phyloP scores from a whole-genome alignment of 805 yeast genomes.

The Soucietia sequanensis region DNA sequence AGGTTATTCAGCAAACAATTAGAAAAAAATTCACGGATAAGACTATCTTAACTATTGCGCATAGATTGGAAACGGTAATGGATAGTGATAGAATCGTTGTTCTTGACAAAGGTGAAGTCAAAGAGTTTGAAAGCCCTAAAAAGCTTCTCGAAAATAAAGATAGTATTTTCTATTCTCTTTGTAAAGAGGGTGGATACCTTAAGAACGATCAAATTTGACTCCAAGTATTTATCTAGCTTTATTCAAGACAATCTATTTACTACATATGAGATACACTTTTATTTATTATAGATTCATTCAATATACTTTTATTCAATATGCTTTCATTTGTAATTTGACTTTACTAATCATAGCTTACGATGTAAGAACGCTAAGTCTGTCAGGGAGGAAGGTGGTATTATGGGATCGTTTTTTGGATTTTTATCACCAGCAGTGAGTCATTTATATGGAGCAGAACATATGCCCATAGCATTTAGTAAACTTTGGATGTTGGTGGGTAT shows the following conservation, averaged over 20 bases:
- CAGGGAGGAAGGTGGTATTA: slow-evolving; percentile 54
- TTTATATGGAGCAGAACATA: slow-evolving; percentile 52
- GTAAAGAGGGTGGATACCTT: slow-evolving; percentile 37
- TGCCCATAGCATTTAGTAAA: slow-evolving; percentile 50
- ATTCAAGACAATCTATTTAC: no score
- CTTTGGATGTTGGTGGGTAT: slow-evolving; percentile 53
- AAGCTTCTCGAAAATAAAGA: slow-evolving; percentile 25
- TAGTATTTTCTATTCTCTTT: slow-evolving; percentile 35
- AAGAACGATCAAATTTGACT: no score
- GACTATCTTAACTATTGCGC: slow-evolving; percentile 43
- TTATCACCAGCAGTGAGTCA: slow-evolving; percentile 51
- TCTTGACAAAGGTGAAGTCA: slow-evolving; percentile 36
- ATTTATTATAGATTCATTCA: no score
- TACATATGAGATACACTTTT: no score
- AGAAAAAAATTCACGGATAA: slow-evolving; percentile 35
- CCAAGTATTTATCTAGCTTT: no score
- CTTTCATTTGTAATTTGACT: no score
- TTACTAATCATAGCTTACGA: no score
- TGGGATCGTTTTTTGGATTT: slow-evolving; percentile 64
- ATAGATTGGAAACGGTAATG: slow-evolving; percentile 40
- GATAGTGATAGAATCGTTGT: slow-evolving; percentile 42
- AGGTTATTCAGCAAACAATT: slow-evolving; percentile 36
- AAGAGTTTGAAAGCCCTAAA: slow-evolving; percentile 36
- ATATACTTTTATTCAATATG: no score
- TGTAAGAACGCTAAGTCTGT: no score